A percentile compares a stretch with the other conserved stretches of the same genome.
Conservation (phyloP, 2,329 filamentous ascomycete genomes). For the Herpotrichia juniperi region DNA sequence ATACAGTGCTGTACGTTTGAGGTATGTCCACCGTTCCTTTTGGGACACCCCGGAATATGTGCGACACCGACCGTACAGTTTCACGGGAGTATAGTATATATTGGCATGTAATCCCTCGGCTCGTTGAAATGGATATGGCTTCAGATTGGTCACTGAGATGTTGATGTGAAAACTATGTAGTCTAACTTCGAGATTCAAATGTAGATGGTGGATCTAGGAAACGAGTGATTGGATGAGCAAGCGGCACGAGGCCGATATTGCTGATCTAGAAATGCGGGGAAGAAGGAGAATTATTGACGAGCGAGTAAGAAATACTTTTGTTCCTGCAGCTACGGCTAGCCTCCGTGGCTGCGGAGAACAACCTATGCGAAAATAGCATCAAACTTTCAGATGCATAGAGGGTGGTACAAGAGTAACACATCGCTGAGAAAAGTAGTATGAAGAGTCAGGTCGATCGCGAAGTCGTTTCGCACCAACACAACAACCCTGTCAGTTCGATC, state of each 20-base stretch:
- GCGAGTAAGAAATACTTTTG: background rate
- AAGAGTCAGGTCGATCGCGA: background rate
- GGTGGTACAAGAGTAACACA: background rate
- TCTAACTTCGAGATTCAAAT: background rate
- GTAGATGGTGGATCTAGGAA: background rate
- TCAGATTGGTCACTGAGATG: background rate
- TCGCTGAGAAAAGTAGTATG: background rate
- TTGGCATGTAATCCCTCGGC: conserved; percentile 6
- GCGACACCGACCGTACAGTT: conserved; percentile 9
- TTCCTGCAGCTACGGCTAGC: conserved; percentile 1
- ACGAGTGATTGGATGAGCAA: background rate
- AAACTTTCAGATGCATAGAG: background rate
- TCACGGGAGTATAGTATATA: background rate
- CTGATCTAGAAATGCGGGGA: background rate
- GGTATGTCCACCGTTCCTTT: background rate
- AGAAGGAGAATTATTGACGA: background rate
- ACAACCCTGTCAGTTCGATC: background rate
- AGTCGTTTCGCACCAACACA: background rate
- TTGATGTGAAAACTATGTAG: background rate
- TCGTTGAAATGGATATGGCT: background rate
- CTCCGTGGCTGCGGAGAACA: background rate
- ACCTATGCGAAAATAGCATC: background rate
- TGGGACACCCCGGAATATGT: conserved; percentile 8
- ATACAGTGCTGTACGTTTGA: background rate
- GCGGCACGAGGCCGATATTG: background rate